A percentile compares a stretch with the other conserved stretches of the same genome.
Evolutionary conservation across 1,284 basidiomycete genomes (phyloP).

Genomic region (Earliella scabrosa): DNA sequence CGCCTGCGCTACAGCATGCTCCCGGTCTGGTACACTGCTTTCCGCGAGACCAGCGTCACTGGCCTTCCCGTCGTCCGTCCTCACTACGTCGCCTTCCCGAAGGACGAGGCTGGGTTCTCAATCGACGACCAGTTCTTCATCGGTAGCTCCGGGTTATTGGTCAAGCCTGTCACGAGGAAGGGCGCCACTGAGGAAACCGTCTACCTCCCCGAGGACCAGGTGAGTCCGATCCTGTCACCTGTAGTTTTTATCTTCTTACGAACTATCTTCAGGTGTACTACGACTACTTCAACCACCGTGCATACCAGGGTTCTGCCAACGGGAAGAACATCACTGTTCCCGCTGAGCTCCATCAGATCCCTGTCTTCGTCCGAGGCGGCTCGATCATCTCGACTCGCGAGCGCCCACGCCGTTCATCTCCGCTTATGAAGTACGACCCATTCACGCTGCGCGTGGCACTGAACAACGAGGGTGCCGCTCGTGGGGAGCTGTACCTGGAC

Average conservation of each 20-base stretch:
- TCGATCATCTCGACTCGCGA: constrained; percentile 89
- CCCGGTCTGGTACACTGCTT: constrained; percentile 96
- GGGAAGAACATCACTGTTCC: constrained; percentile 75
- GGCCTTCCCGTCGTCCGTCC: constrained; percentile 89
- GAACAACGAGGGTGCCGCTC: constrained; percentile 65
- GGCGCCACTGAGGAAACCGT: constrained; percentile 75
- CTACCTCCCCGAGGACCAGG: constrained; percentile 90
- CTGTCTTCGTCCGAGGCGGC: constrained; percentile 91
- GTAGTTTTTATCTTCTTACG: neutral
- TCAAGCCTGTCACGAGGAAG: constrained; percentile 88
- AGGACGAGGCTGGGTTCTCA: constrained; percentile 83
- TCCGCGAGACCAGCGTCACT: constrained; percentile 82
- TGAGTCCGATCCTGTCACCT: constrained; percentile 32
- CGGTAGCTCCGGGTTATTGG: constrained; percentile 86
- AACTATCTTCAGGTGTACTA: constrained; percentile 77
- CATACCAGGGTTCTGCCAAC: constrained; percentile 67
- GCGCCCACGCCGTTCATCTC: constrained; percentile 84
- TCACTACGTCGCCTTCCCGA: constrained; percentile 93
- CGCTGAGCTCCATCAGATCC: constrained; percentile 81
- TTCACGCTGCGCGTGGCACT: constrained; percentile 91
- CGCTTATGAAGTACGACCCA: constrained; percentile 90
- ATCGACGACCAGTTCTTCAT: constrained; percentile 97
- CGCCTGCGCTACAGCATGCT: constrained; percentile 88
- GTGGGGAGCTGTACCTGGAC: constrained; percentile 92
- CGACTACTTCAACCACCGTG: constrained; percentile 81